These are phyloP conservation scores for Handroanthus guayacan DNA, from an alignment of 257 asterid genomes.

Conservation along the genomic window DNA sequence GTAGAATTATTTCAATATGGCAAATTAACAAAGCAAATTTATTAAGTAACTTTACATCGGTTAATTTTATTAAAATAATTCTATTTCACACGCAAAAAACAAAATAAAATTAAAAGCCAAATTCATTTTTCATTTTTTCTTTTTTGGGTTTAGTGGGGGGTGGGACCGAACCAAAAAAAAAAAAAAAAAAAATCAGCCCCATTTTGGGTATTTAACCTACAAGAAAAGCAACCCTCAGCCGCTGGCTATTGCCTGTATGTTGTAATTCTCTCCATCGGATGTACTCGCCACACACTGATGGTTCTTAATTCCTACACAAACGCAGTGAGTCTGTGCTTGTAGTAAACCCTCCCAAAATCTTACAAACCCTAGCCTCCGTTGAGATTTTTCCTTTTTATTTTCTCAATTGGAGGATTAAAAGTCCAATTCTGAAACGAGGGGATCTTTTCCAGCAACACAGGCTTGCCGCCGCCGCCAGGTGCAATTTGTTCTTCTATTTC, in stretches of 20 bases:
- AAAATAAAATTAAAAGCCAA: no score
- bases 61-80: no score
- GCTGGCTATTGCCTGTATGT: background rate
- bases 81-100: no score
- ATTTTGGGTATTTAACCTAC: background rate
- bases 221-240: constrained; percentile 7
- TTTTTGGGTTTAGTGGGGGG: no score
- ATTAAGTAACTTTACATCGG: no score
- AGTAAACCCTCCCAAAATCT: background rate
- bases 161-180: no score
- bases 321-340: background rate
- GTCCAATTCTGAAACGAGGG: background rate
- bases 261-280: background rate
- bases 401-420: background rate
- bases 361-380: background rate
- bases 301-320: background rate
- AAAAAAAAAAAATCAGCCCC: no score
- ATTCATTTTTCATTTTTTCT: no score
- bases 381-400: background rate
- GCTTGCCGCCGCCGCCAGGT: background rate
- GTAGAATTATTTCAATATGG: no score
- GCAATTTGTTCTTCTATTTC: no score
- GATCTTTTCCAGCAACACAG: background rate
- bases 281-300: background rate
- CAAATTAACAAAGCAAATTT: no score